Conservation (phyloP, 495 filamentous ascomycete species). For the Aspergillus olivimuriae region DNA sequence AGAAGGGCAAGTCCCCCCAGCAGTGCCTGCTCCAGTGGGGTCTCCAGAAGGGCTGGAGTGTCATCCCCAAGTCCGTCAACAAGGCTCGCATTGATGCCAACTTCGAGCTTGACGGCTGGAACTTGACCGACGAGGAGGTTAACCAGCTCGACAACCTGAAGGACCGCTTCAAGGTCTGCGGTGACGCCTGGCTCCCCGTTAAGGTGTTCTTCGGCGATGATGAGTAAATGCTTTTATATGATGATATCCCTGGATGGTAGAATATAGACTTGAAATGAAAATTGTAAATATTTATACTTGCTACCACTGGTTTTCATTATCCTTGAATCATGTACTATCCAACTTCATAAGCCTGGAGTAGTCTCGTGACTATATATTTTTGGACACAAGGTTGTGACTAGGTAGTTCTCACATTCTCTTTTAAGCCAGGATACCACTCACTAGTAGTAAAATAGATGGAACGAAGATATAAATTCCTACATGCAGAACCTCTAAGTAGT, state of each 20-base stretch:
- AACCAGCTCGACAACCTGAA: constrained; percentile 54
- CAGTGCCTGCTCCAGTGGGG: constrained; percentile 68
- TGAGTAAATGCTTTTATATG: constrained; percentile 44
- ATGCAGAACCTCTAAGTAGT: no score
- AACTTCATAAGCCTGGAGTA: no score
- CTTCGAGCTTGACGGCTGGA: constrained; percentile 60
- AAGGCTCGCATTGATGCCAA: constrained; percentile 58
- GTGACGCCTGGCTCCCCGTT: constrained; percentile 62
- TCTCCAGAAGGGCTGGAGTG: constrained; percentile 64
- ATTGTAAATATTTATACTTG: constrained; percentile 7
- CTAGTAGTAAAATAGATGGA: no score
- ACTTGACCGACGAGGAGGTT: constrained; percentile 58
- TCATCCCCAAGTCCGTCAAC: constrained; percentile 65
- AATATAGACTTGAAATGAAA: constrained; percentile 6
- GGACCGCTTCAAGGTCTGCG: constrained; percentile 70
- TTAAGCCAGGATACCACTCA: no score
- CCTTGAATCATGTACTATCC: no score
- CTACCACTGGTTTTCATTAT: no score
- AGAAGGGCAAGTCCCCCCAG: constrained; percentile 59
- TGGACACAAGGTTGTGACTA: background rate
- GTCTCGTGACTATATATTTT: background rate
- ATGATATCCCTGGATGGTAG: constrained; percentile 14
- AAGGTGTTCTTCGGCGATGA: constrained; percentile 88
- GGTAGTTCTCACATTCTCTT: no score
- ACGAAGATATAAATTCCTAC: no score